A percentile compares a stretch with the other conserved stretches of the same genome.
Evolutionary conservation across 2,329 filamentous ascomycete genomes (phyloP).

Genomic region (Diaporthe velutina): DNA sequence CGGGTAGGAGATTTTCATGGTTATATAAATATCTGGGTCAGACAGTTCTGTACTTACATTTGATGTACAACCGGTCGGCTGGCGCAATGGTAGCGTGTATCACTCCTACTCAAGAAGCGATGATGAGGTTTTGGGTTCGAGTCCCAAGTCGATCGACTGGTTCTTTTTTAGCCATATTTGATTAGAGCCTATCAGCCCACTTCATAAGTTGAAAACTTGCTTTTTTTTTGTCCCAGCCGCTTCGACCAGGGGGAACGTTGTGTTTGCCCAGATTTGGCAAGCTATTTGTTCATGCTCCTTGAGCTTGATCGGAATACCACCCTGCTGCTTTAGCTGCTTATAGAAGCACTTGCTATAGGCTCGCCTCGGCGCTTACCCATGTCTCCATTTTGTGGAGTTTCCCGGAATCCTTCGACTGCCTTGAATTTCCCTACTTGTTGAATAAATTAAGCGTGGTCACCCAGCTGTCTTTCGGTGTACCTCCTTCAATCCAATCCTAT

Average conservation of each 20-base stretch:
- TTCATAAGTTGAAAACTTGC: not conserved
- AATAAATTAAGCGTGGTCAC: conserved; percentile 1
- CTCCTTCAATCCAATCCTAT: not conserved
- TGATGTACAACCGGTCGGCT: not conserved
- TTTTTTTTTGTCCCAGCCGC: not conserved
- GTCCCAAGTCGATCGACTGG: conserved; percentile 21
- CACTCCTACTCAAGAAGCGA: conserved; percentile 9
- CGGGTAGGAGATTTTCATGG: not conserved
- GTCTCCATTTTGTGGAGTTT: conserved; percentile 21
- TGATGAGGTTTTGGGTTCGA: conserved; percentile 30
- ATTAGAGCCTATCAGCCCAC: not conserved
- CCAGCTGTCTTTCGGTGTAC: not conserved
- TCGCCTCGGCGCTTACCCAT: conserved; percentile 2
- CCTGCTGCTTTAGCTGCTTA: conserved; percentile 12
- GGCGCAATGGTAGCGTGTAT: conserved; percentile 30
- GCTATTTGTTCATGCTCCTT: not conserved
- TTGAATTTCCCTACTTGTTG: conserved; percentile 13
- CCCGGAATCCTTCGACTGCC: conserved; percentile 23
- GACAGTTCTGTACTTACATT: not conserved
- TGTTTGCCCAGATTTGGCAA: not conserved
- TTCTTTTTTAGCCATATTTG: not conserved
- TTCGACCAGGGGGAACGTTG: not conserved
- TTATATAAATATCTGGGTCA: accelerated
- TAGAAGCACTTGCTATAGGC: conserved; percentile 16
- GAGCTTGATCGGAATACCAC: not conserved